phyloP scores from a whole-genome alignment of 805 yeast species.

The Sugiyamaella chiloensis region DNA sequence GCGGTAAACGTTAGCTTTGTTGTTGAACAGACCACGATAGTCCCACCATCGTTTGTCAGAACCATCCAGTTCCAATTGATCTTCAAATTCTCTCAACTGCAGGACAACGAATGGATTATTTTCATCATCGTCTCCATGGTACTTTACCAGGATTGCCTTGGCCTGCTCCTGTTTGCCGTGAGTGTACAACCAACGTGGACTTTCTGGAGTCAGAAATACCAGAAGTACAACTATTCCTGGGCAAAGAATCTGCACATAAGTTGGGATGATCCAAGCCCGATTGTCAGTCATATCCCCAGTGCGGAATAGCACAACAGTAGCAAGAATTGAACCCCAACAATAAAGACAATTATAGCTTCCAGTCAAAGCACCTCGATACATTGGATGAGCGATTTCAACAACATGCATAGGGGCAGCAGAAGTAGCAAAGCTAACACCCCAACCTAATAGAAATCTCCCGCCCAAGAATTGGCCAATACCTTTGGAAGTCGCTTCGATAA shows the following conservation, averaged over 20 bases:
- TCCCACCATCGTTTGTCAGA: constrained; percentile 24
- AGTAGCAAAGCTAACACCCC: constrained; percentile 15
- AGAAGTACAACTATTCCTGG: constrained; percentile 16
- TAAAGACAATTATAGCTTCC: constrained; percentile 20
- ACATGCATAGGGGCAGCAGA: constrained; percentile 17
- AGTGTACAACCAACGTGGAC: constrained; percentile 26
- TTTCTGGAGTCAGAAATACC: constrained; percentile 21
- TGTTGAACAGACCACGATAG: constrained; percentile 21
- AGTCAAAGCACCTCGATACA: constrained; percentile 20
- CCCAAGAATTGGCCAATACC: constrained; percentile 12
- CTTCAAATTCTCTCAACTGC: constrained; percentile 22
- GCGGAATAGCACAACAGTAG: constrained; percentile 17
- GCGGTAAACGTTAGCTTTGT: constrained; percentile 20
- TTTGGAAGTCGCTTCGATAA: constrained; percentile 12
- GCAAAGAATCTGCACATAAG: constrained; percentile 19
- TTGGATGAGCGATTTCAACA: constrained; percentile 17
- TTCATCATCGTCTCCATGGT: constrained; percentile 22
- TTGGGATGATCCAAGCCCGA: constrained; percentile 18
- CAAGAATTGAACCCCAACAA: constrained; percentile 20
- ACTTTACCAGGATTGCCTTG: constrained; percentile 13
- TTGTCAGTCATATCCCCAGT: constrained; percentile 11
- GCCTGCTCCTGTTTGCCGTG: constrained; percentile 21
- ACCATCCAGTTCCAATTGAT: constrained; percentile 19
- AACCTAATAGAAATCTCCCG: constrained; percentile 16
- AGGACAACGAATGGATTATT: constrained; percentile 16